Percentiles rank a stretch among this genome's conserved stretches.
Conservation (phyloP, 352 stramenopile genomes). For the Pythium insidiosum region DNA sequence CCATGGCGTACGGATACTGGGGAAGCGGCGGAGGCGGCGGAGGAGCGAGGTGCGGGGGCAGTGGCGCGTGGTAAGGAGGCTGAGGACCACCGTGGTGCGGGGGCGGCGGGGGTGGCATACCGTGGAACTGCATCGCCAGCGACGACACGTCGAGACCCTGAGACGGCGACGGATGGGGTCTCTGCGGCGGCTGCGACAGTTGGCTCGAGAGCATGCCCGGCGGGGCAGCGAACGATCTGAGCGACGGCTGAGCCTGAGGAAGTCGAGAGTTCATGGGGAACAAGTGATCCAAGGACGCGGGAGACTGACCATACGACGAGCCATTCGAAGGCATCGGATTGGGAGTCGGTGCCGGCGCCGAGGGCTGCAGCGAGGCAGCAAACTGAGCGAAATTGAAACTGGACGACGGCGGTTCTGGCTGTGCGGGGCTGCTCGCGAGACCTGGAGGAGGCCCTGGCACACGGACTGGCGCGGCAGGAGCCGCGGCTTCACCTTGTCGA, state of each 20-base stretch:
- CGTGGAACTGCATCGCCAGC: constrained; percentile 83
- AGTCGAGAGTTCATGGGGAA: constrained; percentile 13
- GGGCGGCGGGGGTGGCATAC: constrained; percentile 9
- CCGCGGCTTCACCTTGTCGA: constrained; percentile 4
- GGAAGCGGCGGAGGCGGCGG: too few species aligned
- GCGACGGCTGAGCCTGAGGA: background rate
- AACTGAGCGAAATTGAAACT: constrained; percentile 20
- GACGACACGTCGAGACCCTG: constrained; percentile 48
- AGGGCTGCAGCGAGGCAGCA: constrained; percentile 6
- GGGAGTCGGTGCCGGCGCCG: background rate
- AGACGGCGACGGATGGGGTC: constrained; percentile 13
- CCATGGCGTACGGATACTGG: too few species aligned
- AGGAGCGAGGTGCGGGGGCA: too few species aligned
- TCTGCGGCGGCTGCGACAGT: constrained; percentile 13
- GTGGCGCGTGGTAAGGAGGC: too few species aligned
- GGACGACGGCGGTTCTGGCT: constrained; percentile 1
- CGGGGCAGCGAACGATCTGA: background rate
- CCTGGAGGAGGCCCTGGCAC: constrained; percentile 1
- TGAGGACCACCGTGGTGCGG: background rate
- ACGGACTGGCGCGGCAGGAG: background rate
- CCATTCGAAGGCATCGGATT: too few species aligned
- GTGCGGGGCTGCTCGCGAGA: too few species aligned
- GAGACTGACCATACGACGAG: background rate
- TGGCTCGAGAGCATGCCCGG: background rate
- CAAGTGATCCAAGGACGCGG: constrained; percentile 6